These are phyloP conservation scores for Escovopsis sp. DNA, from an alignment of 2,329 filamentous ascomycete genomes.

Conservation along the genomic window DNA sequence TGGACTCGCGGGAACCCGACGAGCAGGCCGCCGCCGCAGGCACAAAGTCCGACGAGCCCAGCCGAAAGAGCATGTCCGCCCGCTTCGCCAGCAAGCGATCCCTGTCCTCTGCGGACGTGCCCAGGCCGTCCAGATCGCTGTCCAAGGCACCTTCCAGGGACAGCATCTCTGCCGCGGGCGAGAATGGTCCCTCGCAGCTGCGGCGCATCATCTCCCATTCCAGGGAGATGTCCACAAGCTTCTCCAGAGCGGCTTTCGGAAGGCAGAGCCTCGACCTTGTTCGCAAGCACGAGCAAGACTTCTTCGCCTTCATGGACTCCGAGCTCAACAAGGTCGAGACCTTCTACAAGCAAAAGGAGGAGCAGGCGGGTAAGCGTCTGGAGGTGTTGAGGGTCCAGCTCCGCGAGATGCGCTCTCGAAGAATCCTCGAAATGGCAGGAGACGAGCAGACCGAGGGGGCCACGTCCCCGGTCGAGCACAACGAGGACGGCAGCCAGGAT, in stretches of 20 bases:
- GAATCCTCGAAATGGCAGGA: constrained; percentile 54
- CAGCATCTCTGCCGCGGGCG: background rate
- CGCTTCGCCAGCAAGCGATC: constrained; percentile 7
- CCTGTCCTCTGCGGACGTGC: background rate
- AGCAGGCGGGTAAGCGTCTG: constrained; percentile 64
- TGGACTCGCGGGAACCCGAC: constrained; percentile 20
- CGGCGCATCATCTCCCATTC: constrained; percentile 22
- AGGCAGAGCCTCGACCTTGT: constrained; percentile 41
- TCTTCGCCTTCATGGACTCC: constrained; percentile 69
- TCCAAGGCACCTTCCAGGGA: constrained; percentile 5
- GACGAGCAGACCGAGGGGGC: constrained; percentile 14
- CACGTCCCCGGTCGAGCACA: constrained; percentile 7
- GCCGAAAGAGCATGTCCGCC: constrained; percentile 11
- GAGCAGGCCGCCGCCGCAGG: constrained; percentile 2
- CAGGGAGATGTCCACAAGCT: constrained; percentile 1
- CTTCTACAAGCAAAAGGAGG: constrained; percentile 81
- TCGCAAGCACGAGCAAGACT: constrained; percentile 64
- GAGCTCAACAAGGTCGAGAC: constrained; percentile 84
- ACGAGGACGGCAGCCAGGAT: constrained; percentile 10
- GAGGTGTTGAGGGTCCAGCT: constrained; percentile 64
- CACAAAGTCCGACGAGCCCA: constrained; percentile 6
- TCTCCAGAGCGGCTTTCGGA: constrained; percentile 8
- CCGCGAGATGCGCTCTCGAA: constrained; percentile 80
- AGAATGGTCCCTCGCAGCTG: constrained; percentile 17
- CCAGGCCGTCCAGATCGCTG: constrained; percentile 3